A percentile compares a stretch with the other conserved stretches of the same genome.
phyloP scores from a whole-genome alignment of 345 rosid species.

The Murraya paniculata region DNA sequence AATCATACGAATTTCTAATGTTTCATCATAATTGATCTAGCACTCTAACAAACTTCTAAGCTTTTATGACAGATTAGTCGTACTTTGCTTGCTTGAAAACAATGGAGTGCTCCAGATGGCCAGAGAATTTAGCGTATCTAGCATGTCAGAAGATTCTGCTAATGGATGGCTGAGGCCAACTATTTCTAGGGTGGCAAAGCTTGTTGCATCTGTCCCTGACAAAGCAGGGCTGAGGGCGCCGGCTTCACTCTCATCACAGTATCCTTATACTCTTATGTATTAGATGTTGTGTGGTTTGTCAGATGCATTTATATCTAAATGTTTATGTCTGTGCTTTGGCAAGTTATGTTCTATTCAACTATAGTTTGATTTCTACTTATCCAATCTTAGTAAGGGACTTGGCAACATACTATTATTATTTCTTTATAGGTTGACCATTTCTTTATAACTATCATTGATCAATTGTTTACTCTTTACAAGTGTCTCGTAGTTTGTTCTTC shows the following conservation, averaged over 20 bases:
- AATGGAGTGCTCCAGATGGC: slow-evolving; percentile 62
- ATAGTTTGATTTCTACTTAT: not conserved
- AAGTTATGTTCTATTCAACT: not conserved
- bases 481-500: slow-evolving; percentile 63
- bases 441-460: slow-evolving; percentile 11
- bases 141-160: slow-evolving; percentile 24
- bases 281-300: slow-evolving; percentile 2
- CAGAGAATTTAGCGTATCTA: slow-evolving; percentile 42
- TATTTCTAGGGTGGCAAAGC: slow-evolving; percentile 63
- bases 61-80: slow-evolving; percentile 62
- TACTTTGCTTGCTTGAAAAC: slow-evolving; percentile 75
- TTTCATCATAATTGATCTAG: slow-evolving; percentile 1
- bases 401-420: not conserved
- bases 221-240: slow-evolving; percentile 65
- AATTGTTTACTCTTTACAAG: slow-evolving; percentile 45
- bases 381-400: not conserved
- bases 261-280: slow-evolving; percentile 52
- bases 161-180: slow-evolving; percentile 35
- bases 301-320: not conserved
- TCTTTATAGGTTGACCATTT: slow-evolving; percentile 5
- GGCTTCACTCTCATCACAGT: slow-evolving; percentile 75
- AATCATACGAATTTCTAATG: not conserved
- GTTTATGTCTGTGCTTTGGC: slow-evolving; percentile 2
- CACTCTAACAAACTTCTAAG: not conserved
- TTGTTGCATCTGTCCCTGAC: slow-evolving; percentile 85